Evolutionary conservation across 768 basidiomycete species (phyloP).

Genomic region (Podaxis sp.): DNA sequence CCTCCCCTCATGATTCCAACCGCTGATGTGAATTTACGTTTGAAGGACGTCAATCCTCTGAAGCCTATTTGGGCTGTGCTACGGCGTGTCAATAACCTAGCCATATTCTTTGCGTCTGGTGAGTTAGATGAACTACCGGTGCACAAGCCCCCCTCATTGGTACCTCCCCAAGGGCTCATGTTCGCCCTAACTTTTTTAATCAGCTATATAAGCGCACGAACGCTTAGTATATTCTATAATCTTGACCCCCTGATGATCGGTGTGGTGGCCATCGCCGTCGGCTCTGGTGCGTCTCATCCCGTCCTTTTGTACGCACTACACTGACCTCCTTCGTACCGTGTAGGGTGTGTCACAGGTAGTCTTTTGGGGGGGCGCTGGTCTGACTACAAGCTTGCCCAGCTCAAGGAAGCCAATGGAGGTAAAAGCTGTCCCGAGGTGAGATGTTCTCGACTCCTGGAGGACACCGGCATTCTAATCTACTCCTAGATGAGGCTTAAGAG

Average conservation of each 20-base stretch:
- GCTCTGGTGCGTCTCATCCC: slow-evolving; percentile 47
- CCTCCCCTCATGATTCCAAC: slow-evolving; percentile 18
- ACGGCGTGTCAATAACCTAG: slow-evolving; percentile 63
- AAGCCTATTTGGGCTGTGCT: slow-evolving; percentile 60
- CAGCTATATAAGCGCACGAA: slow-evolving; percentile 73
- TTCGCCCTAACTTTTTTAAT: slow-evolving; percentile 74
- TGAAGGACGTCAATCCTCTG: slow-evolving; percentile 74
- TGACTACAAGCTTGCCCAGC: slow-evolving; percentile 37
- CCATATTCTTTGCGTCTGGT: slow-evolving; percentile 68
- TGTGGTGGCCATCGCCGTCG: slow-evolving; percentile 73
- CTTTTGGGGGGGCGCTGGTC: slow-evolving; percentile 46
- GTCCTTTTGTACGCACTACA: not conserved
- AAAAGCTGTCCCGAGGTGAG: slow-evolving; percentile 64
- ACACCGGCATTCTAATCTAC: not conserved
- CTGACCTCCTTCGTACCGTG: not conserved
- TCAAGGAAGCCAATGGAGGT: slow-evolving; percentile 40
- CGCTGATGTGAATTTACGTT: slow-evolving; percentile 45
- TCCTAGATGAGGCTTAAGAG: slow-evolving; percentile 71
- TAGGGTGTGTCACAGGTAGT: slow-evolving; percentile 42
- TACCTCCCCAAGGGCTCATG: slow-evolving; percentile 48
- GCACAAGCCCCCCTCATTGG: not conserved
- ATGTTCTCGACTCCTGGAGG: not conserved
- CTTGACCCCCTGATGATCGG: slow-evolving; percentile 74
- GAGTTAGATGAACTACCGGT: slow-evolving; percentile 19
- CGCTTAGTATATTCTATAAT: slow-evolving; percentile 59